Percentiles rank a stretch among this genome's conserved stretches.
Evolutionary conservation across 1,284 basidiomycete genomes (phyloP).

Genomic region (Rhodotorula sp.): DNA sequence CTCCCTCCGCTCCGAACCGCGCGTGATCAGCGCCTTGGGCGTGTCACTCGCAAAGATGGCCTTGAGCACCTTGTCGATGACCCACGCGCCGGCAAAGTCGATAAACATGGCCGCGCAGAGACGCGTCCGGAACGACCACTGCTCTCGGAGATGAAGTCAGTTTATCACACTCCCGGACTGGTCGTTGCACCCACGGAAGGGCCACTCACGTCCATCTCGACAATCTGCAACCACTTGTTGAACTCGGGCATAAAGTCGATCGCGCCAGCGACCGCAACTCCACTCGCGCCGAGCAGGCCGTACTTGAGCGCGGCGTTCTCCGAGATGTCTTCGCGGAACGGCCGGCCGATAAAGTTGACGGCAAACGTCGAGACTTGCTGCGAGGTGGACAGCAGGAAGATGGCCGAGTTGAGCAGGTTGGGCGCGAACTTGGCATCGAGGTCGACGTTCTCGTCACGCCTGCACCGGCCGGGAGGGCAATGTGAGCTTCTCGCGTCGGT

Average conservation of each 20-base stretch:
- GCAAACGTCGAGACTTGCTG: constrained; percentile 89
- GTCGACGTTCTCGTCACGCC: constrained; percentile 66
- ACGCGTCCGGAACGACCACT: constrained; percentile 72
- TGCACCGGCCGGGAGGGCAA: constrained; percentile 45
- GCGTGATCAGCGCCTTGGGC: constrained; percentile 35
- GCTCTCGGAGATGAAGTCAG: neutral
- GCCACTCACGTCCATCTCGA: constrained; percentile 66
- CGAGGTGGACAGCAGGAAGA: constrained; percentile 73
- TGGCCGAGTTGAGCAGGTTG: constrained; percentile 86
- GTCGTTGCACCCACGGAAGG: too few relatives aligned
- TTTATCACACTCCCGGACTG: neutral
- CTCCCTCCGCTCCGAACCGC: constrained; percentile 22
- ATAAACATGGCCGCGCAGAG: constrained; percentile 76
- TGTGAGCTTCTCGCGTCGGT: constrained; percentile 10
- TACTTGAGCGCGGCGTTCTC: constrained; percentile 90
- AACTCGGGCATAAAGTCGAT: constrained; percentile 87
- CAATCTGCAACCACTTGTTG: constrained; percentile 95
- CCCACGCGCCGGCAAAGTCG: constrained; percentile 86
- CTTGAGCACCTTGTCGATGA: constrained; percentile 81
- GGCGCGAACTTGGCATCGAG: constrained; percentile 93
- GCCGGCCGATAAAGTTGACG: constrained; percentile 92
- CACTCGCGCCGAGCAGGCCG: constrained; percentile 78
- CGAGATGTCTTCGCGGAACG: constrained; percentile 91
- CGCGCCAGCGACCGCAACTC: constrained; percentile 85
- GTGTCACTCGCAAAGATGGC: constrained; percentile 76